Conservation (phyloP, 305 asterid species). For the Rubia peregrina region DNA sequence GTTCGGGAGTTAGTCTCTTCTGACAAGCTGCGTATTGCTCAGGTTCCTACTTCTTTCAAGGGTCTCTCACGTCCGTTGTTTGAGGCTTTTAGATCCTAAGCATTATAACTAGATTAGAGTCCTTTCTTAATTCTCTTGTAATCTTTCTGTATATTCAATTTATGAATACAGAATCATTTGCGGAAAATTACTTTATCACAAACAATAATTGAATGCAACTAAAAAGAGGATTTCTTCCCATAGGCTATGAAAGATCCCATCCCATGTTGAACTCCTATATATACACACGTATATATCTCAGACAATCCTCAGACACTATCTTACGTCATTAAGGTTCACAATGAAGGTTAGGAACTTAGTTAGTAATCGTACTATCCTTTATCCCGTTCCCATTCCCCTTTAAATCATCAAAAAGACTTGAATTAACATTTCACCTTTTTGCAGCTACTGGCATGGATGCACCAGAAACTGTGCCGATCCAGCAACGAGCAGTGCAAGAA, state of each 20-base stretch:
- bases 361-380: too few species aligned
- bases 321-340: constrained; percentile 28
- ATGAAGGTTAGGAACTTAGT: constrained; percentile 54
- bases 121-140: too few species aligned
- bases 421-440: background rate
- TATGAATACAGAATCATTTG: too few species aligned
- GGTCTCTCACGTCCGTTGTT: too few species aligned
- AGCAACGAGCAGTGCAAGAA: constrained; percentile 34
- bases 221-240: background rate
- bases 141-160: too few species aligned
- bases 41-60: too few species aligned
- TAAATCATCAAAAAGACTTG: background rate
- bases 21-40: too few species aligned
- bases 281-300: background rate
- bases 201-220: background rate
- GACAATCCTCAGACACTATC: background rate
- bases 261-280: background rate
- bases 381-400: background rate
- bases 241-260: background rate
- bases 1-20: too few species aligned
- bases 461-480: constrained; percentile 45
- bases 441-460: constrained; percentile 84
- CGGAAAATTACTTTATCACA: too few species aligned
- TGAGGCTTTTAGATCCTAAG: too few species aligned
- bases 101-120: too few species aligned